These are phyloP conservation scores for Claviceps paspali DNA, from an alignment of 2,329 filamentous ascomycete genomes.

Conservation along the genomic window DNA sequence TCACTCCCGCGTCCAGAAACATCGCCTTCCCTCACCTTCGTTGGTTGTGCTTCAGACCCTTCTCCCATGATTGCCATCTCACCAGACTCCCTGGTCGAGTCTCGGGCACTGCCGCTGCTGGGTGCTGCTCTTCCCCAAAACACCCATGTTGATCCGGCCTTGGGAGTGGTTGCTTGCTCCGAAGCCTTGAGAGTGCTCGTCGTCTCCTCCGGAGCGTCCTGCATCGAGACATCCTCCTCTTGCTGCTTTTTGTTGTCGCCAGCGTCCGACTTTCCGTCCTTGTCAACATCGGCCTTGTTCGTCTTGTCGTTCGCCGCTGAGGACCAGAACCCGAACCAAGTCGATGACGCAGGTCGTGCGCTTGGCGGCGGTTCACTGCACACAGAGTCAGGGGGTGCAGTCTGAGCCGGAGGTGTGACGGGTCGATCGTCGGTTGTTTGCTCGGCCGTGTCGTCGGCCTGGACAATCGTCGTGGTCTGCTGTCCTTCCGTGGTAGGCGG, in stretches of 20 bases:
- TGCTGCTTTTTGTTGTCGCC: slow-evolving; percentile 14
- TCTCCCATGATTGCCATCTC: slow-evolving; percentile 43
- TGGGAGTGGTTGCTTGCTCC: slow-evolving; percentile 23
- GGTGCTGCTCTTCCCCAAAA: slow-evolving; percentile 57
- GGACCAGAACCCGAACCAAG: slow-evolving; percentile 28
- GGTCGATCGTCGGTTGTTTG: slow-evolving; percentile 9
- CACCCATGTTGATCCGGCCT: slow-evolving; percentile 56
- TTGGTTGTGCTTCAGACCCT: slow-evolving; percentile 39
- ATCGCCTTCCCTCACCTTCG: slow-evolving; percentile 28
- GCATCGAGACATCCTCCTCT: slow-evolving; percentile 27
- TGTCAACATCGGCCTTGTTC: slow-evolving; percentile 1
- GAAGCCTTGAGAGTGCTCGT: slow-evolving; percentile 10
- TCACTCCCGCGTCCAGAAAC: slow-evolving; percentile 23
- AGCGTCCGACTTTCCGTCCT: background rate
- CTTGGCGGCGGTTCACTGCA: slow-evolving; percentile 8
- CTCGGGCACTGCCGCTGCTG: slow-evolving; percentile 17
- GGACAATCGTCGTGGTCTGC: slow-evolving; percentile 7
- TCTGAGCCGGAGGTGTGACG: slow-evolving; percentile 11
- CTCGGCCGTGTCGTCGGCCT: slow-evolving; percentile 3
- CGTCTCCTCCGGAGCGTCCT: slow-evolving; percentile 24
- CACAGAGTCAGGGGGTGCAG: slow-evolving; percentile 7
- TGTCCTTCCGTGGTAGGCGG: slow-evolving; percentile 10
- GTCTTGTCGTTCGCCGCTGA: slow-evolving; percentile 8
- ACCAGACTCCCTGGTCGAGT: slow-evolving; percentile 24
- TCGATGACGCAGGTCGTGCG: slow-evolving; percentile 11